Base-by-base conservation (phyloP, 345 rosid genomes). In the Excoecaria cochinchinensis region DNA sequence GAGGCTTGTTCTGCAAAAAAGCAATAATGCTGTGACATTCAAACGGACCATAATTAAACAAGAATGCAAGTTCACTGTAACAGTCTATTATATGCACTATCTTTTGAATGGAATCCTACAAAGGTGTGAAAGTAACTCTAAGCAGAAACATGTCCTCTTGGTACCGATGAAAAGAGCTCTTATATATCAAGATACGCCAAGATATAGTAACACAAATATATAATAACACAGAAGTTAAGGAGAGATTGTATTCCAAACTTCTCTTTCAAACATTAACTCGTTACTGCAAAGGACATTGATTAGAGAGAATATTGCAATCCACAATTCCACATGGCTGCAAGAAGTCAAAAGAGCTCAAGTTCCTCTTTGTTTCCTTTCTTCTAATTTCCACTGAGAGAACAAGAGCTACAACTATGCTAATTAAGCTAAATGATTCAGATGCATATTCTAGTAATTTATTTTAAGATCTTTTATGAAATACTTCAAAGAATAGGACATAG, bases 1-100 rank as follows among this genome's bases (percentile, higher is more conserved):
- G 82, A 72, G 97, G 97, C 84, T 84, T 95, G 84, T 95, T 93
- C 99, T 95, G 90, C 87, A 88, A 77, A 81, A 62, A 68, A 66
- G 19, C 67, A 78, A 69, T 77, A 74, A 22, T 5, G 46, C 22
- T 16, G 76, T 16, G 65, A 73, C 56, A 64, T 42, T 61, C 46
- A 67, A 39, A 64, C 17, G 57, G 66, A 67, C 31, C 16, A 21
- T 39, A 65, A 36, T 58, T 19, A 10, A 51, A 21, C 13, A 59
- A 67, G 72, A 25, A 1, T 4, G 36, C 3, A 31, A 57, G 58
- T 6, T 3, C 17, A 47, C 15, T 50, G 19, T 17, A 60, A 59
- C 21, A 17, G n/a, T 40, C 46, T 74, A 42, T 36, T 4, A 22
- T 15, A 74, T 40, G 39, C 59, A 74, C 48, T 21, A 24, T 72